Evolutionary conservation across 768 basidiomycete species (phyloP).

Genomic region (Hygrophoropsis aurantiaca): DNA sequence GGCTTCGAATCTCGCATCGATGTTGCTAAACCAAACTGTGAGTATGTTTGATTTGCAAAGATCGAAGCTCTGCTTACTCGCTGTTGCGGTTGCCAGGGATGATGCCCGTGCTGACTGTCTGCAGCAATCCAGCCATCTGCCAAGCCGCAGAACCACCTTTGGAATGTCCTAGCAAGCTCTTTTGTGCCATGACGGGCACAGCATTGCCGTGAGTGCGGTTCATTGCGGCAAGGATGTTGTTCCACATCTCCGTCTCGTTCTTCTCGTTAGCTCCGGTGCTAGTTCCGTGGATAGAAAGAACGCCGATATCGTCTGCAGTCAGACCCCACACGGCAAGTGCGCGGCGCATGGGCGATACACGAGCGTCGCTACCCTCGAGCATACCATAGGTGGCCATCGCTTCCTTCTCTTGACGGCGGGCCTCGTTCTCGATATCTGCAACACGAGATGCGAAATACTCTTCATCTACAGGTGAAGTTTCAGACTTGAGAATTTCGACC

Average conservation of each 20-base stretch:
- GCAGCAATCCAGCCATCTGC: conserved; percentile 92
- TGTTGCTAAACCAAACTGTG: conserved; percentile 57
- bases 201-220: conserved; percentile 92
- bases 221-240: conserved; percentile 87
- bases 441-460: conserved; percentile 77
- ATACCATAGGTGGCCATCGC: conserved; percentile 93
- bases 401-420: conserved; percentile 88
- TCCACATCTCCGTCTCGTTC: conserved; percentile 98
- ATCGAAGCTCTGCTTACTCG: conserved; percentile 75
- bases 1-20: conserved; percentile 89
- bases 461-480: conserved; percentile 52
- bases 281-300: conserved; percentile 87
- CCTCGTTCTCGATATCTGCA: conserved; percentile 87
- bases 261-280: conserved; percentile 92
- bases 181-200: conserved; percentile 96
- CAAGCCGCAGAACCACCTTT: conserved; percentile 99
- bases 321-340: conserved; percentile 97
- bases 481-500: conserved; percentile 55
- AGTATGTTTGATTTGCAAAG: background rate
- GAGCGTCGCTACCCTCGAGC: conserved; percentile 85
- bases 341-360: conserved; percentile 87
- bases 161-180: conserved; percentile 94
- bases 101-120: conserved; percentile 81
- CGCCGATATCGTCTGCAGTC: conserved; percentile 88
- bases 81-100: conserved; percentile 95